A percentile compares a stretch with the other conserved stretches of the same genome.
Conservation (phyloP, 2,329 filamentous ascomycete genomes). For the Colletotrichum truncatum region DNA sequence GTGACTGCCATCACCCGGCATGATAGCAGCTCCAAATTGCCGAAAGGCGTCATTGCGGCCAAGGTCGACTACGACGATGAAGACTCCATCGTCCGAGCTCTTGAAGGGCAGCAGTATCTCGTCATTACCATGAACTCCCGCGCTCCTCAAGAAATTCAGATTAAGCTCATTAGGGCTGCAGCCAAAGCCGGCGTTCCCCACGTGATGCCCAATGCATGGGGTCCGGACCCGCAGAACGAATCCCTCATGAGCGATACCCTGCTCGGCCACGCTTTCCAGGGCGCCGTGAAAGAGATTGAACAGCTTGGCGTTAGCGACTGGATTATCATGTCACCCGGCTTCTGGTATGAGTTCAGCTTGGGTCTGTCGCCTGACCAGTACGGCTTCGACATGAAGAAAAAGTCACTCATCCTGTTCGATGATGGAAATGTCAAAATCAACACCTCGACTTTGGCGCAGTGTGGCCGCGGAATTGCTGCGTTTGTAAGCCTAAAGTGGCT, state of each 20-base stretch:
- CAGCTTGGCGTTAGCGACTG: conserved; percentile 39
- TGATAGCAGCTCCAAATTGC: conserved; percentile 50
- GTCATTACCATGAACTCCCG: conserved; percentile 57
- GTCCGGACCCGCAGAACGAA: conserved; percentile 37
- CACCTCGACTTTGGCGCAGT: conserved; percentile 68
- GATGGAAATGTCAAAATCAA: conserved; percentile 66
- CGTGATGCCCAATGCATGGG: conserved; percentile 60
- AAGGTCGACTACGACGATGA: conserved; percentile 54
- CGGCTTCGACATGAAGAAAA: conserved; percentile 59
- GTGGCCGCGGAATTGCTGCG: conserved; percentile 49
- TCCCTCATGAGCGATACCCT: not conserved
- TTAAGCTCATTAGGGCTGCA: conserved; percentile 57
- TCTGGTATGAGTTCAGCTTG: conserved; percentile 64
- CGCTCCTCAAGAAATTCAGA: conserved; percentile 51
- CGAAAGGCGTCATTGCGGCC: conserved; percentile 50
- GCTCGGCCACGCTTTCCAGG: conserved; percentile 22
- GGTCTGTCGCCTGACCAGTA: conserved; percentile 41
- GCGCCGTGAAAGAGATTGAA: conserved; percentile 47
- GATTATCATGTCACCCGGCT: conserved; percentile 52
- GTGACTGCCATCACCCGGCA: conserved; percentile 62
- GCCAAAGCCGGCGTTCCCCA: conserved; percentile 59
- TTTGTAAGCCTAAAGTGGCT: conserved; percentile 49
- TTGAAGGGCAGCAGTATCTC: conserved; percentile 62
- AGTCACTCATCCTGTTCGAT: conserved; percentile 57
- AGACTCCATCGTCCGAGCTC: conserved; percentile 53